Conservation (phyloP, 257 asterid species). For the Lycium ferocissimum region DNA sequence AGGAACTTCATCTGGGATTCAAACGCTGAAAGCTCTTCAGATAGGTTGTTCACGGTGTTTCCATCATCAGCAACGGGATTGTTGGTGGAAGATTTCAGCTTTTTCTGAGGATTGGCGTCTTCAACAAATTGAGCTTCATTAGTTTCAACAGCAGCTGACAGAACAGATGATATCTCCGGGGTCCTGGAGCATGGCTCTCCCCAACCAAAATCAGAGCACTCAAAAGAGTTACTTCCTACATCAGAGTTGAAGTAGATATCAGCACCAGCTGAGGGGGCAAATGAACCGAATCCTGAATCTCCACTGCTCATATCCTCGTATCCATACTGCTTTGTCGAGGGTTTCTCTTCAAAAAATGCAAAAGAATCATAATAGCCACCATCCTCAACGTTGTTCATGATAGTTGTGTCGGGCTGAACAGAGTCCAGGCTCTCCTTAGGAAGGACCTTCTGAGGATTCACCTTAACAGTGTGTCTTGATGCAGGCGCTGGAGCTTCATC, state of each 20-base stretch:
- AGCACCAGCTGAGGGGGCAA: slow-evolving; percentile 41
- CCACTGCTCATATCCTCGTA: slow-evolving; percentile 41
- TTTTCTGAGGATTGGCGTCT: slow-evolving; percentile 58
- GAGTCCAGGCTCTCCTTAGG: slow-evolving; percentile 38
- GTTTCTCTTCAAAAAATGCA: slow-evolving; percentile 66
- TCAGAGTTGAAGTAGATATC: slow-evolving; percentile 71
- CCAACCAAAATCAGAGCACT: slow-evolving; percentile 82
- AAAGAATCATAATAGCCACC: slow-evolving; percentile 49
- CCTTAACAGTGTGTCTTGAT: slow-evolving; percentile 49
- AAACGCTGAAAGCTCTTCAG: slow-evolving; percentile 55
- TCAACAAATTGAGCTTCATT: slow-evolving; percentile 55
- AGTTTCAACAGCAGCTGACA: slow-evolving; percentile 61
- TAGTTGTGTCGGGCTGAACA: slow-evolving; percentile 21
- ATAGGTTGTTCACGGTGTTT: slow-evolving; percentile 34
- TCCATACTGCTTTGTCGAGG: slow-evolving; percentile 53
- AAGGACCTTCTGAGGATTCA: slow-evolving; percentile 40
- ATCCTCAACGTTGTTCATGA: slow-evolving; percentile 25
- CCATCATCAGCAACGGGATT: slow-evolving; percentile 38
- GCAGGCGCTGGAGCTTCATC: slow-evolving; percentile 56
- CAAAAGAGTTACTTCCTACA: slow-evolving; percentile 83
- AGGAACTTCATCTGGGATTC: slow-evolving; percentile 74
- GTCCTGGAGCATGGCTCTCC: slow-evolving; percentile 70
- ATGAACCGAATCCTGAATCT: slow-evolving; percentile 38
- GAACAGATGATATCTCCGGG: slow-evolving; percentile 80
- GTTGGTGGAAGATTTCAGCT: slow-evolving; percentile 48